Conservation (phyloP, 805 yeast species). For the Candida easanensis region DNA sequence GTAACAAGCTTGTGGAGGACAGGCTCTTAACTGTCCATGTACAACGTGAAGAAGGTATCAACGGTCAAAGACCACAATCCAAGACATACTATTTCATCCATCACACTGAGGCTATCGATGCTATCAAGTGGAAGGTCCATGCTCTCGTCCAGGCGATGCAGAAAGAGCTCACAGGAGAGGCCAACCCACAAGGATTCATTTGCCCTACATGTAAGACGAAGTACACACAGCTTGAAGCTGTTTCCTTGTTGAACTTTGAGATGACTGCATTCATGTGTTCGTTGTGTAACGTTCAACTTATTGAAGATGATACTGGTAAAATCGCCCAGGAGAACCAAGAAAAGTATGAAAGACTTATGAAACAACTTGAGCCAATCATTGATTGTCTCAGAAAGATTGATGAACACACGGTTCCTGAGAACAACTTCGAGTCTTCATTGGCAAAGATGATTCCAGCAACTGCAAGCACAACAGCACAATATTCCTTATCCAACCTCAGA, state of each 20-base stretch:
- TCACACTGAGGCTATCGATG: constrained; percentile 89
- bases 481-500: constrained; percentile 52
- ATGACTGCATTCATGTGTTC: constrained; percentile 80
- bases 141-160: constrained; percentile 74
- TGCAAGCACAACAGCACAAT: constrained; percentile 64
- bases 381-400: constrained; percentile 79
- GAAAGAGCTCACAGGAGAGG: constrained; percentile 78
- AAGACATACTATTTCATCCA: constrained; percentile 86
- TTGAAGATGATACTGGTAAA: constrained; percentile 86
- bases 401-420: constrained; percentile 77
- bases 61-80: constrained; percentile 59
- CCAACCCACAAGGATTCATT: constrained; percentile 90
- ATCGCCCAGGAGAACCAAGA: constrained; percentile 81
- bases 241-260: constrained; percentile 76
- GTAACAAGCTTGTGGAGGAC: constrained; percentile 83
- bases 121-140: constrained; percentile 95
- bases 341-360: constrained; percentile 79
- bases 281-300: constrained; percentile 69
- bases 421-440: constrained; percentile 83
- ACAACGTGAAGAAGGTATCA: constrained; percentile 60
- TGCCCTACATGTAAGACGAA: constrained; percentile 84
- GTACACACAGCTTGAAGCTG: constrained; percentile 84
- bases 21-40: constrained; percentile 66
- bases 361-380: constrained; percentile 84
- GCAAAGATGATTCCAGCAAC: constrained; percentile 84